phyloP scores from a whole-genome alignment of 2,329 filamentous ascomycete species.

The Fusarium sambucinum region DNA sequence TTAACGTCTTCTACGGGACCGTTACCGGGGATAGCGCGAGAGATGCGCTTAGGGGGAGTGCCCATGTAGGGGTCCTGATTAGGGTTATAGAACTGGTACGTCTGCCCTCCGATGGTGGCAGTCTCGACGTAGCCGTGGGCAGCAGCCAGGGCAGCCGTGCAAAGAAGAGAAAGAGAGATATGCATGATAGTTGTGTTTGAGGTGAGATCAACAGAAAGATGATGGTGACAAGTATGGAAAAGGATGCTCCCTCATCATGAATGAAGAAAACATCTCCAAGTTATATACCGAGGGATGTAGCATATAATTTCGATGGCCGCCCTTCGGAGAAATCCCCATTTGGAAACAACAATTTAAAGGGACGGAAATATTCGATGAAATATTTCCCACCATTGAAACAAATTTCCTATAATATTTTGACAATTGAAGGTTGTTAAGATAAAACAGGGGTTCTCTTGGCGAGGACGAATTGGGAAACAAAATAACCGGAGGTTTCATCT shows the following conservation, averaged over 20 bases:
- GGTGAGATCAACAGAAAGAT: neutral
- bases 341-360: neutral
- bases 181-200: conserved; percentile 34
- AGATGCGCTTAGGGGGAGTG: conserved; percentile 64
- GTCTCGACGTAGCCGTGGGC: conserved; percentile 64
- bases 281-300: conserved; percentile 10
- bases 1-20: conserved; percentile 68
- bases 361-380: conserved; percentile 9
- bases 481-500: conserved; percentile 27
- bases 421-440: conserved; percentile 21
- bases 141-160: conserved; percentile 56
- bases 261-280: neutral
- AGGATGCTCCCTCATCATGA: neutral
- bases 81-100: conserved; percentile 53
- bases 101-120: conserved; percentile 57
- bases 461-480: conserved; percentile 8
- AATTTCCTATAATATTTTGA: neutral
- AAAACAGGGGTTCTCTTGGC: conserved; percentile 22
- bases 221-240: conserved; percentile 5
- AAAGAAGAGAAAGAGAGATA: conserved; percentile 46
- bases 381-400: conserved; percentile 42
- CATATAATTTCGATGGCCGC: neutral
- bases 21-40: conserved; percentile 69
- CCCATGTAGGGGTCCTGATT: conserved; percentile 59
- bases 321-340: neutral